A percentile compares a stretch with the other conserved stretches of the same genome.
Conservation (phyloP, 2,329 filamentous ascomycete species). For the Trichoderma koningii region DNA sequence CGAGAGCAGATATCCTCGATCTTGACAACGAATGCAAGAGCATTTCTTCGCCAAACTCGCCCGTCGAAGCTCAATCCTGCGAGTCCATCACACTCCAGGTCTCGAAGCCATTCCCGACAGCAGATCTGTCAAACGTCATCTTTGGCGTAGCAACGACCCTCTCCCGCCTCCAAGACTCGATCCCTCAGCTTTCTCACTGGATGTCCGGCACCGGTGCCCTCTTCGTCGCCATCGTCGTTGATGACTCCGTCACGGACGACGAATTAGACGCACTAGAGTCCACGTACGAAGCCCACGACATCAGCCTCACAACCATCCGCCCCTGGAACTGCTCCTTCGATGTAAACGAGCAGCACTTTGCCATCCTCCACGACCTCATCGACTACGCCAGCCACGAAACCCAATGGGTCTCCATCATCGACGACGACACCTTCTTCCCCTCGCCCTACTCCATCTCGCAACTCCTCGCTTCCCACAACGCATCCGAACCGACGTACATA, state of each 20-base stretch:
- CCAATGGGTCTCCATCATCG: slow-evolving; percentile 59
- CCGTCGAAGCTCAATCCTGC: slow-evolving; percentile 31
- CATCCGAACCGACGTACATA: slow-evolving; percentile 53
- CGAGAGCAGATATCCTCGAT: slow-evolving; percentile 37
- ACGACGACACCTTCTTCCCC: slow-evolving; percentile 66
- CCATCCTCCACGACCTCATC: slow-evolving; percentile 54
- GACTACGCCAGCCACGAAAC: slow-evolving; percentile 46
- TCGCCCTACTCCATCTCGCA: slow-evolving; percentile 53
- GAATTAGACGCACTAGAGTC: slow-evolving; percentile 36
- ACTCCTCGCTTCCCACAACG: slow-evolving; percentile 52
- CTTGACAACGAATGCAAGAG: slow-evolving; percentile 35
- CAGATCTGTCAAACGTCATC: slow-evolving; percentile 53
- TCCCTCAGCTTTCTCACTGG: slow-evolving; percentile 59
- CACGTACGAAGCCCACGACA: slow-evolving; percentile 36
- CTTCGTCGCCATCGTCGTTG: slow-evolving; percentile 55
- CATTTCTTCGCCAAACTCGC: not conserved
- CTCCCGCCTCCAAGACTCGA: slow-evolving; percentile 52
- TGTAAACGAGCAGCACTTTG: slow-evolving; percentile 60
- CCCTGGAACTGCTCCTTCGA: slow-evolving; percentile 41
- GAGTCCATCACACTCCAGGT: slow-evolving; percentile 52
- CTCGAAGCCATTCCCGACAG: slow-evolving; percentile 46
- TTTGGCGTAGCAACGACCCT: slow-evolving; percentile 61
- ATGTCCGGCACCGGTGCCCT: slow-evolving; percentile 52
- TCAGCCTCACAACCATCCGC: slow-evolving; percentile 41
- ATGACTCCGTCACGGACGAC: slow-evolving; percentile 34